A percentile compares a stretch with the other conserved stretches of the same genome.
phyloP scores from a whole-genome alignment of 805 yeast genomes.

The Candida easanensis region DNA sequence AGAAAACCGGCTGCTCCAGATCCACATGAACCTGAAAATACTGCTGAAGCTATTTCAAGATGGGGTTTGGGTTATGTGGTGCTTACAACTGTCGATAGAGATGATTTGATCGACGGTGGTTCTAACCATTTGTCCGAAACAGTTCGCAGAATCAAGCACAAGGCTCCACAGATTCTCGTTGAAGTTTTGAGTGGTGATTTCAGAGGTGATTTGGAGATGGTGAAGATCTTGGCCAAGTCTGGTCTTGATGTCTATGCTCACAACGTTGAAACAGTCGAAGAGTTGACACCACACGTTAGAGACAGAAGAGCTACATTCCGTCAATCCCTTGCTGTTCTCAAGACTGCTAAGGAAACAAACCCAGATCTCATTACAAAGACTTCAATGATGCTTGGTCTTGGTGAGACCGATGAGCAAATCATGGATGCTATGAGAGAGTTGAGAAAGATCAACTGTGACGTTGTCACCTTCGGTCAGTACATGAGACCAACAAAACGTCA shows the following conservation, averaged over 20 bases:
- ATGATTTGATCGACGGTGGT: constrained; percentile 92
- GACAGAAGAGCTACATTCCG: constrained; percentile 95
- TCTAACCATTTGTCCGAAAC: constrained; percentile 88
- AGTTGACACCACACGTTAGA: constrained; percentile 87
- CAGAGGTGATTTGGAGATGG: constrained; percentile 84
- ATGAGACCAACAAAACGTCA: constrained; percentile 99
- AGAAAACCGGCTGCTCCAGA: constrained; percentile 86
- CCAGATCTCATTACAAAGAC: constrained; percentile 86
- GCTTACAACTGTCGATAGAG: constrained; percentile 95
- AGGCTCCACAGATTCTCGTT: constrained; percentile 87
- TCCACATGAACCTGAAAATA: constrained; percentile 95
- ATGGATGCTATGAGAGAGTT: constrained; percentile 72
- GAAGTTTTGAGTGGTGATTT: constrained; percentile 96
- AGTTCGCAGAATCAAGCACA: constrained; percentile 75
- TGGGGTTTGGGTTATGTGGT: constrained; percentile 99
- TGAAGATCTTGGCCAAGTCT: constrained; percentile 71
- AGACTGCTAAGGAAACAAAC: constrained; percentile 74
- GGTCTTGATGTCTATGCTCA: constrained; percentile 97
- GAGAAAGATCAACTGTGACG: constrained; percentile 78
- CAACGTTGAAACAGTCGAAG: constrained; percentile 95
- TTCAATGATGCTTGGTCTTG: constrained; percentile 93
- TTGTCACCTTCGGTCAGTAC: constrained; percentile 97
- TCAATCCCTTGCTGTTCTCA: constrained; percentile 76
- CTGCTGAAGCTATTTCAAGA: constrained; percentile 94
- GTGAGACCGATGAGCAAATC: constrained; percentile 92